Evolutionary conservation across 495 filamentous ascomycete genomes (phyloP).

Genomic region (Saxophila tyrrhenica): DNA sequence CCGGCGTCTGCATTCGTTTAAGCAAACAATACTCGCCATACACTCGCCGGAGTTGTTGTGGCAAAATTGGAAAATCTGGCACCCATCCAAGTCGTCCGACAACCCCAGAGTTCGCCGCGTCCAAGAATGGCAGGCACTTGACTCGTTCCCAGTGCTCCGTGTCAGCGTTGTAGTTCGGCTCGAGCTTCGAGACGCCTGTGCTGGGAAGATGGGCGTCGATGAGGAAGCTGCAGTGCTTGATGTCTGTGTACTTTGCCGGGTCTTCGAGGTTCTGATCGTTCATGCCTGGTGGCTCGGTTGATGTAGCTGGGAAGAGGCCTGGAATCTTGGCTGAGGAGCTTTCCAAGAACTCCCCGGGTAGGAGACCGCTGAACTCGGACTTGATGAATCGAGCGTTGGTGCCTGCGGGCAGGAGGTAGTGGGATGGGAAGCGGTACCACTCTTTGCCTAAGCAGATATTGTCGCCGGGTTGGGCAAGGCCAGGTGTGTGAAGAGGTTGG

Average conservation of each 20-base stretch:
- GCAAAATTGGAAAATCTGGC: constrained; percentile 60
- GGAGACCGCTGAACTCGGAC: constrained; percentile 76
- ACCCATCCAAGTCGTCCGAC: constrained; percentile 77
- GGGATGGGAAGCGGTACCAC: constrained; percentile 96
- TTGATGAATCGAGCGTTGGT: constrained; percentile 79
- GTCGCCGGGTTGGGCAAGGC: constrained; percentile 44
- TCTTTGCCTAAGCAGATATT: constrained; percentile 88
- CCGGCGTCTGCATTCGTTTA: constrained; percentile 9
- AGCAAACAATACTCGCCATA: constrained; percentile 82
- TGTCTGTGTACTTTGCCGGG: constrained; percentile 66
- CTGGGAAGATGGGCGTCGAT: constrained; percentile 76
- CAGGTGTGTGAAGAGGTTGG: constrained; percentile 38
- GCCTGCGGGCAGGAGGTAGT: constrained; percentile 71
- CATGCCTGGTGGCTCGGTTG: constrained; percentile 70
- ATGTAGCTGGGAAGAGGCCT: constrained; percentile 60
- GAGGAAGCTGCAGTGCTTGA: constrained; percentile 66
- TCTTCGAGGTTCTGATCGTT: constrained; percentile 91
- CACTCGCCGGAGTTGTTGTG: constrained; percentile 52
- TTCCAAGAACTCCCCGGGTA: constrained; percentile 84
- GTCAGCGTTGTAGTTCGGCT: constrained; percentile 67
- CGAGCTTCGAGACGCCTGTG: constrained; percentile 40
- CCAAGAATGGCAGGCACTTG: constrained; percentile 66
- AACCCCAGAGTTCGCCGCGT: constrained; percentile 59
- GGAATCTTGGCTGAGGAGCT: constrained; percentile 43
- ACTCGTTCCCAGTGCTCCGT: constrained; percentile 59